phyloP scores from a whole-genome alignment of 495 filamentous ascomycete genomes.

The Ramalina intermedia region DNA sequence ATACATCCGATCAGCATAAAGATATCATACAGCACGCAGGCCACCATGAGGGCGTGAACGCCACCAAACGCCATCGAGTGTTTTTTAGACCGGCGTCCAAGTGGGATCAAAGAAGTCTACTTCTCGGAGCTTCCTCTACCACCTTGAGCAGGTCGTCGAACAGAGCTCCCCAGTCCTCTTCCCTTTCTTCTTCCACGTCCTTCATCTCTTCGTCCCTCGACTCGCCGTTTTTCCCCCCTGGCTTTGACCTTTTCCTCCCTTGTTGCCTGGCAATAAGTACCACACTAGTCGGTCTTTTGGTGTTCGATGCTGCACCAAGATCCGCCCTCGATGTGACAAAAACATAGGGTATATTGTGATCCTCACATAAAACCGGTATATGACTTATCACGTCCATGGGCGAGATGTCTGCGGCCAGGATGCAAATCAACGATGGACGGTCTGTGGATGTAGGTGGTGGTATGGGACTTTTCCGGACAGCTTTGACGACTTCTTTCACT shows the following conservation, averaged over 20 bases:
- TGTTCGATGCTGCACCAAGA: slow-evolving; percentile 77
- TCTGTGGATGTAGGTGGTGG: slow-evolving; percentile 36
- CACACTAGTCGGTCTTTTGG: slow-evolving; percentile 90
- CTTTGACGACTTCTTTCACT: slow-evolving; percentile 97
- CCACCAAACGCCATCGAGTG: no score
- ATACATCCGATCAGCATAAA: no score
- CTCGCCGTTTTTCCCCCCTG: slow-evolving; percentile 38
- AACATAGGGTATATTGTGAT: slow-evolving; percentile 87
- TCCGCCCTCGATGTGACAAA: slow-evolving; percentile 80
- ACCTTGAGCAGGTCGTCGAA: slow-evolving; percentile 13
- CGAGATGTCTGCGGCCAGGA: slow-evolving; percentile 92
- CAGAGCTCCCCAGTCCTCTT: slow-evolving; percentile 8
- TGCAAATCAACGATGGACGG: slow-evolving; percentile 55
- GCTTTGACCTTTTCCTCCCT: slow-evolving; percentile 32
- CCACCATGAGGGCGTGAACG: no score
- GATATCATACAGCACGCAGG: no score
- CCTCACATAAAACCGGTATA: slow-evolving; percentile 92
- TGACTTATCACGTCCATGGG: slow-evolving; percentile 68
- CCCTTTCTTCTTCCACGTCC: slow-evolving; percentile 35
- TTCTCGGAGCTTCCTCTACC: slow-evolving; percentile 7
- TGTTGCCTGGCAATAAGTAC: slow-evolving; percentile 57
- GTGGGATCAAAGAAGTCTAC: neutral
- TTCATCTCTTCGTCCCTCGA: slow-evolving; percentile 32
- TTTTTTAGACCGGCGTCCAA: no score
- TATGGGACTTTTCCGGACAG: slow-evolving; percentile 69